Conservation (phyloP, 371 early-diverging fungal species). For the Saksenaea vasiformis region DNA sequence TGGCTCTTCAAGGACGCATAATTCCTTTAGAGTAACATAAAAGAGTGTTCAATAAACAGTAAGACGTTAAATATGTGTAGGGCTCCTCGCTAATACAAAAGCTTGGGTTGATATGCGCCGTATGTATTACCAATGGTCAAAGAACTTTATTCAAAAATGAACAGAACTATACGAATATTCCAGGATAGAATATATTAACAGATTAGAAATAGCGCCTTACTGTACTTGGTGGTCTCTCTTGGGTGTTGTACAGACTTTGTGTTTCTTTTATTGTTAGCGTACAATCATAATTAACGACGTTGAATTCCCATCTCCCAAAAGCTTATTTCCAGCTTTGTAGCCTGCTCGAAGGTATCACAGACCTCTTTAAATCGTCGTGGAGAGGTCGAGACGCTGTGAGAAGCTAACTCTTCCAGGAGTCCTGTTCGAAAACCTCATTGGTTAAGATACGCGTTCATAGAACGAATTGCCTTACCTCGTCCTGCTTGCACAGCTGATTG, state of each 20-base stretch:
- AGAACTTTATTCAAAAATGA: too few species aligned
- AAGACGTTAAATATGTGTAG: too few species aligned
- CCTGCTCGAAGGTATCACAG: constrained; percentile 71
- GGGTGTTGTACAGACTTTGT: background rate
- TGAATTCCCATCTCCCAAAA: constrained; percentile 77
- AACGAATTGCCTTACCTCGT: constrained; percentile 39
- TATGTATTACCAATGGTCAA: too few species aligned
- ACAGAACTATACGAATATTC: too few species aligned
- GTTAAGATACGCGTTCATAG: background rate
- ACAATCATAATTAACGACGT: constrained; percentile 4
- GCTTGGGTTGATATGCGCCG: too few species aligned
- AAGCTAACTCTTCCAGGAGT: constrained; percentile 51
- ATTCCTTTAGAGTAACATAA: too few species aligned
- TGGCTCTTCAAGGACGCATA: too few species aligned
- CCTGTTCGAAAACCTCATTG: constrained; percentile 21
- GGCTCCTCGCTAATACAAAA: too few species aligned
- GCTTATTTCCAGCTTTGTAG: constrained; percentile 64
- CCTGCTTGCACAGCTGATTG: constrained; percentile 68
- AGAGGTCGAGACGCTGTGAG: constrained; percentile 52
- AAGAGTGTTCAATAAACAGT: too few species aligned
- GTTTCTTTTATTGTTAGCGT: background rate
- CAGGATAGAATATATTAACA: too few species aligned
- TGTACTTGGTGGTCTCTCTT: background rate
- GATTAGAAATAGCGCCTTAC: too few species aligned
- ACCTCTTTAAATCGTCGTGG: constrained; percentile 59